A percentile compares a stretch with the other conserved stretches of the same genome.
These are phyloP conservation scores for Sporisorium reilianum DNA, from an alignment of 1,284 basidiomycete genomes.

Conservation along the genomic window DNA sequence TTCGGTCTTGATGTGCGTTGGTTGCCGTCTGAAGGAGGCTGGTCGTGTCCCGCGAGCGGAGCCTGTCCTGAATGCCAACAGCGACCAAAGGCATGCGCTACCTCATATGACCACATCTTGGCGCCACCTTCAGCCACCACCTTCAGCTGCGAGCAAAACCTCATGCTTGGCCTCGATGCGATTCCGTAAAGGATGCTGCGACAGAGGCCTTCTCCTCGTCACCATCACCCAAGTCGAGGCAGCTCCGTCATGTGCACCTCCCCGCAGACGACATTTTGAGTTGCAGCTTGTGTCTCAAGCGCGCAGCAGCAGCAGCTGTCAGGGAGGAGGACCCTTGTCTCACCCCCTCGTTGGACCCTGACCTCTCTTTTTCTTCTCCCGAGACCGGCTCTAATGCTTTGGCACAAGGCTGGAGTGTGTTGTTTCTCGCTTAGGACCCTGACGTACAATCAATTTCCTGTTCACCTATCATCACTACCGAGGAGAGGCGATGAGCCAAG, in stretches of 20 bases:
- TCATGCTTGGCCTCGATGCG: background rate
- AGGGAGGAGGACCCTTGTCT: conserved; percentile 8
- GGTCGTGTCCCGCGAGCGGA: background rate
- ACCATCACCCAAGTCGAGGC: background rate
- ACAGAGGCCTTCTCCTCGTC: no score
- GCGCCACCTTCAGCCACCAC: conserved; percentile 8
- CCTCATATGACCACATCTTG: conserved; percentile 6
- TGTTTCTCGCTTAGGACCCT: background rate
- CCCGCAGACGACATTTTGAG: no score
- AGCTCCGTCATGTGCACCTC: no score
- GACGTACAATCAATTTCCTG: background rate
- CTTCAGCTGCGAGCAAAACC: background rate
- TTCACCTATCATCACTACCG: background rate
- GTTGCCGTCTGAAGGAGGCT: background rate
- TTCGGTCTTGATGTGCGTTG: background rate
- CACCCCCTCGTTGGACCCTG: conserved; percentile 4
- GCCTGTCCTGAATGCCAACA: background rate
- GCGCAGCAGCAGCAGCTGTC: background rate
- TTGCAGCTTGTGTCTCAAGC: background rate
- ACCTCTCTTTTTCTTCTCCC: conserved; percentile 6
- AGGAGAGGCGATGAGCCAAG: background rate
- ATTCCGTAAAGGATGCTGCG: no score
- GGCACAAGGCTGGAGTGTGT: background rate
- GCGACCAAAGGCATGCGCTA: background rate
- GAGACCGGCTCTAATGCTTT: conserved; percentile 1